Conservation (phyloP, 2,329 filamentous ascomycete genomes). For the Paecilomyces fulvus region DNA sequence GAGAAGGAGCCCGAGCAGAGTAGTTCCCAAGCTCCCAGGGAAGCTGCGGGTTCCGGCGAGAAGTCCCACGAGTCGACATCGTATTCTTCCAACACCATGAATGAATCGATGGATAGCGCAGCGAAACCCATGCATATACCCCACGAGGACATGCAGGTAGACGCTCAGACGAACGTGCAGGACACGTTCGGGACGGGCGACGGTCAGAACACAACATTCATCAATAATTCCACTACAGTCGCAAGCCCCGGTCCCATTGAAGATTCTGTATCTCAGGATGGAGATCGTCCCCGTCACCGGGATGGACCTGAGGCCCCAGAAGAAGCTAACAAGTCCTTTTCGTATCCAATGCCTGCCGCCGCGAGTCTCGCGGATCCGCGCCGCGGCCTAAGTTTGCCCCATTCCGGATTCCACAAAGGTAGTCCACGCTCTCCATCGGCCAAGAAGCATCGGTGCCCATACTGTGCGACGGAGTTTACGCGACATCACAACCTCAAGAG, state of each 20-base stretch:
- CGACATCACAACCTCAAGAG: conserved; percentile 96
- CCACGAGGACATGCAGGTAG: conserved; percentile 38
- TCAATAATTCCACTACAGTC: conserved; percentile 41
- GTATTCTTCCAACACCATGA: conserved; percentile 27
- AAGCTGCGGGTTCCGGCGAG: conserved; percentile 31
- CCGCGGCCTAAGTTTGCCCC: conserved; percentile 52
- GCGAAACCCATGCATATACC: conserved; percentile 42
- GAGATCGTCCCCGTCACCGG: conserved; percentile 30
- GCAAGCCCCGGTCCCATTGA: conserved; percentile 41
- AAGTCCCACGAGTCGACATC: conserved; percentile 18
- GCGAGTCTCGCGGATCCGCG: conserved; percentile 41
- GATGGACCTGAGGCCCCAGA: conserved; percentile 30
- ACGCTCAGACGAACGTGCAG: conserved; percentile 42
- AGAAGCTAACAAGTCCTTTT: conserved; percentile 48
- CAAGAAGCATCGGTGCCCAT: conserved; percentile 94
- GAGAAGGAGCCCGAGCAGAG: conserved; percentile 25
- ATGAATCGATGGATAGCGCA: conserved; percentile 40
- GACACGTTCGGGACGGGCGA: conserved; percentile 44
- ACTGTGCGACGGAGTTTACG: conserved; percentile 94
- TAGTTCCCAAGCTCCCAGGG: conserved; percentile 33
- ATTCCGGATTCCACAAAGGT: conserved; percentile 46
- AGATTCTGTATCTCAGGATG: conserved; percentile 34
- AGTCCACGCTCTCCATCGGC: conserved; percentile 61
- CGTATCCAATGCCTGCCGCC: conserved; percentile 55
- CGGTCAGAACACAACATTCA: conserved; percentile 41